phyloP scores from a whole-genome alignment of 441 rosid genomes.

The Syzygium malaccense region DNA sequence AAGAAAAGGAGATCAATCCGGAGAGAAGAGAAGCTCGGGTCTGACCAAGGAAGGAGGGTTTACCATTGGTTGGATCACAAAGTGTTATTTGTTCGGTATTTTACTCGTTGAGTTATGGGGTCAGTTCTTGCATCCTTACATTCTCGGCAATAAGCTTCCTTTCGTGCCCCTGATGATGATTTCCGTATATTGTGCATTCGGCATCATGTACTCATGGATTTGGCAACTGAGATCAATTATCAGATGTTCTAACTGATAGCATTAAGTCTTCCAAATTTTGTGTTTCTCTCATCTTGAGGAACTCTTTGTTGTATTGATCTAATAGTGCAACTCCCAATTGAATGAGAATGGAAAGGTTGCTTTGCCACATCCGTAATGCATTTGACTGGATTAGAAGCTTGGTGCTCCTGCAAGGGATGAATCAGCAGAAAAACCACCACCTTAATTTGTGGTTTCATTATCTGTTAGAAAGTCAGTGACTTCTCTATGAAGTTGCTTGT shows the following conservation, averaged over 20 bases:
- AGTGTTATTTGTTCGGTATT: slow-evolving; percentile 48
- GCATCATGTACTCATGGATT: slow-evolving; percentile 67
- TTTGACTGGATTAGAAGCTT: neutral
- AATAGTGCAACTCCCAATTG: neutral
- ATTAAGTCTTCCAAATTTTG: neutral
- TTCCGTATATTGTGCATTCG: slow-evolving; percentile 67
- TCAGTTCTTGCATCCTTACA: slow-evolving; percentile 57
- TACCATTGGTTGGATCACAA: slow-evolving; percentile 36
- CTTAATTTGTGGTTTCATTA: neutral
- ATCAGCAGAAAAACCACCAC: rapidly evolving
- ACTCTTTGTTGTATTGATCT: neutral
- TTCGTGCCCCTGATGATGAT: slow-evolving; percentile 73
- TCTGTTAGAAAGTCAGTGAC: neutral
- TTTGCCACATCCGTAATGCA: neutral
- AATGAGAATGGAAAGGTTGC: neutral
- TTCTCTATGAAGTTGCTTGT: neutral
- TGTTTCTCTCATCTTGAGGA: neutral
- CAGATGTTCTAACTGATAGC: neutral
- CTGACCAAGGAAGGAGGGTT: slow-evolving; percentile 20
- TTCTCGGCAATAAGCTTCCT: slow-evolving; percentile 63
- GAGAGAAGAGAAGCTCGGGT: neutral
- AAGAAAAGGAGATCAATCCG: slow-evolving; percentile 7
- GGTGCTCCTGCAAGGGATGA: neutral
- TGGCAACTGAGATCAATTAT: slow-evolving; percentile 68
- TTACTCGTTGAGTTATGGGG: slow-evolving; percentile 62